Evolutionary conservation across 495 filamentous ascomycete species (phyloP).

Genomic region (Podospora pseudopauciseta): DNA sequence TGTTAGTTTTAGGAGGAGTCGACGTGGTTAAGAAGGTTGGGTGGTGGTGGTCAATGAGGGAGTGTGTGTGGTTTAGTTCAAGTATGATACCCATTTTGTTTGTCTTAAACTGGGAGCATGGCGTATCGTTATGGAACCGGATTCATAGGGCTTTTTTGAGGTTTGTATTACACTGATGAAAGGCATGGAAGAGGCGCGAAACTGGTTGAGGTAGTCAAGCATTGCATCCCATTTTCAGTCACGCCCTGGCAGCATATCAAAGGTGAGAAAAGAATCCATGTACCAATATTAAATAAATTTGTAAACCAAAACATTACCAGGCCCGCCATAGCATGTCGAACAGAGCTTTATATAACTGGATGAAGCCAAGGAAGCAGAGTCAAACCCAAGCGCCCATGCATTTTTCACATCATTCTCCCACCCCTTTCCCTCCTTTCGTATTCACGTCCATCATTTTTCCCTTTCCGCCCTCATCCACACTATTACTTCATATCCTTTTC

Average conservation of each 20-base stretch:
- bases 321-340: neutral
- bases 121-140: neutral
- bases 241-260: neutral
- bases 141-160: too few species aligned
- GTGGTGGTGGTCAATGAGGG: too few species aligned
- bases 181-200: too few species aligned
- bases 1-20: constrained; percentile 10
- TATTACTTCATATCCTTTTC: neutral
- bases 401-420: neutral
- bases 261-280: neutral
- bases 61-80: neutral
- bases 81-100: constrained; percentile 20
- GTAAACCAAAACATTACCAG: neutral
- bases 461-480: neutral
- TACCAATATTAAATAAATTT: neutral
- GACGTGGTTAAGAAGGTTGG: neutral
- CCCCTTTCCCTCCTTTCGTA: neutral
- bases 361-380: neutral
- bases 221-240: neutral
- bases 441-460: neutral
- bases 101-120: neutral
- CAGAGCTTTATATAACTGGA: neutral
- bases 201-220: too few species aligned
- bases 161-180: too few species aligned
- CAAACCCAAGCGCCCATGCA: neutral